These are phyloP conservation scores for Alopecurus myosuroides DNA, from an alignment of 176 grass and related monocot species.

Conservation along the genomic window DNA sequence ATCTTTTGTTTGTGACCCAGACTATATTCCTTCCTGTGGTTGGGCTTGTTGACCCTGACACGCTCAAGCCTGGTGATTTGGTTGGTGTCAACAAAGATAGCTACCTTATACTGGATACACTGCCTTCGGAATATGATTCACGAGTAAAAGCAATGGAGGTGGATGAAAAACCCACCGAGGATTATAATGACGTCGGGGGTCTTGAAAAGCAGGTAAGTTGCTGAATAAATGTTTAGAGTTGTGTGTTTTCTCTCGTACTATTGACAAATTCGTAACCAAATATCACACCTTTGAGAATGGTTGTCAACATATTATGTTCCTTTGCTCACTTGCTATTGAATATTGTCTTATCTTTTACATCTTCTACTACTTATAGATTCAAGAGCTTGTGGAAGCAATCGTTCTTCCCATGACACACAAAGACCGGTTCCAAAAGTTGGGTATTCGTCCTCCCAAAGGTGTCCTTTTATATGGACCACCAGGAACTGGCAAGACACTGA, in stretches of 20 bases:
- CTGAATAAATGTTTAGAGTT: background rate
- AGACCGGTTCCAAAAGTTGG: conserved; percentile 85
- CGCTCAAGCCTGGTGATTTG: conserved; percentile 83
- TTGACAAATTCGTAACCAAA: no score
- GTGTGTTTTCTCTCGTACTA: background rate
- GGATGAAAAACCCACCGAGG: conserved; percentile 94
- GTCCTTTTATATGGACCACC: conserved; percentile 97
- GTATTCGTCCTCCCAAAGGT: conserved; percentile 88
- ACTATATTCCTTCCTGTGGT: conserved; percentile 93
- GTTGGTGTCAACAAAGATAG: conserved; percentile 96
- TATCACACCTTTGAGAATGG: background rate
- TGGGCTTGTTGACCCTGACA: conserved; percentile 90
- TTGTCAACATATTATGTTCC: no score
- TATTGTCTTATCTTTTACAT: background rate
- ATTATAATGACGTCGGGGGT: conserved; percentile 95
- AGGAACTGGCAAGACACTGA: conserved; percentile 90
- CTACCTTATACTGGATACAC: conserved; percentile 90
- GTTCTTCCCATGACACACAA: conserved; percentile 93
- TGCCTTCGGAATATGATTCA: conserved; percentile 91
- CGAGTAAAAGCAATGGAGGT: conserved; percentile 92
- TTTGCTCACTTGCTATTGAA: background rate
- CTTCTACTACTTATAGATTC: conserved; percentile 48
- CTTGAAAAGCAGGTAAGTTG: conserved; percentile 84
- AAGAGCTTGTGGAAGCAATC: conserved; percentile 94
- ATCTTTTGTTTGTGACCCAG: conserved; percentile 12